Conservation (phyloP, 306 rosid genomes). For the Castanospermum australe region DNA sequence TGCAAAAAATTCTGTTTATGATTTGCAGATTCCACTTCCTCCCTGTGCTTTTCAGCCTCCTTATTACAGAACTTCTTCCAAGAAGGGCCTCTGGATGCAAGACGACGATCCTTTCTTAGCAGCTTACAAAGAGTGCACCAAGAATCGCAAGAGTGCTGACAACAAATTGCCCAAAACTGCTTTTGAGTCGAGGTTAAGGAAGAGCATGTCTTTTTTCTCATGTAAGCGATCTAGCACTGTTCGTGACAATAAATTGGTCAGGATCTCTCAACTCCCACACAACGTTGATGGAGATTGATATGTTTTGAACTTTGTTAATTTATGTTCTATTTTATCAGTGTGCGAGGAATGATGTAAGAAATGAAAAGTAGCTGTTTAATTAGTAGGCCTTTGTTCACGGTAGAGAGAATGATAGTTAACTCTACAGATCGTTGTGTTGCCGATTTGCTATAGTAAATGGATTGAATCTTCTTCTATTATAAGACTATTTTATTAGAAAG, state of each 20-base stretch:
- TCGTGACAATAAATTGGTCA: constrained; percentile 49
- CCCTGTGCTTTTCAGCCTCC: constrained; percentile 66
- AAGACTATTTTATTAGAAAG: no score
- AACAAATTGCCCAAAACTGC: constrained; percentile 6
- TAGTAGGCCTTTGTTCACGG: no score
- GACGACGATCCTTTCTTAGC: constrained; percentile 70
- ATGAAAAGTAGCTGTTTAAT: no score
- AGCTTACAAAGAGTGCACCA: constrained; percentile 74
- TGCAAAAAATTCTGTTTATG: constrained; percentile 21
- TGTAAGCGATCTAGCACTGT: constrained; percentile 47
- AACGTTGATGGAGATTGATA: constrained; percentile 9
- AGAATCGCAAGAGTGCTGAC: constrained; percentile 20
- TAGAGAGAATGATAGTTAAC: no score
- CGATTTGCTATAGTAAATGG: no score
- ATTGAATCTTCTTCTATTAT: no score
- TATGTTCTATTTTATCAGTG: neutral
- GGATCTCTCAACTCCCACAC: constrained; percentile 37
- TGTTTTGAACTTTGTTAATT: neutral
- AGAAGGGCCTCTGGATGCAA: constrained; percentile 42
- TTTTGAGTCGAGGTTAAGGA: constrained; percentile 31
- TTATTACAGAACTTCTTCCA: constrained; percentile 43
- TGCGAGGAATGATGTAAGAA: neutral
- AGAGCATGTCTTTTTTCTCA: constrained; percentile 33
- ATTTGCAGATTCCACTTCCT: constrained; percentile 69
- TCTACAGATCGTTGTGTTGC: no score